Percentiles rank a stretch among this genome's conserved stretches.
phyloP scores from a whole-genome alignment of 2,329 filamentous ascomycete species.

The Paradendryphiella salina region DNA sequence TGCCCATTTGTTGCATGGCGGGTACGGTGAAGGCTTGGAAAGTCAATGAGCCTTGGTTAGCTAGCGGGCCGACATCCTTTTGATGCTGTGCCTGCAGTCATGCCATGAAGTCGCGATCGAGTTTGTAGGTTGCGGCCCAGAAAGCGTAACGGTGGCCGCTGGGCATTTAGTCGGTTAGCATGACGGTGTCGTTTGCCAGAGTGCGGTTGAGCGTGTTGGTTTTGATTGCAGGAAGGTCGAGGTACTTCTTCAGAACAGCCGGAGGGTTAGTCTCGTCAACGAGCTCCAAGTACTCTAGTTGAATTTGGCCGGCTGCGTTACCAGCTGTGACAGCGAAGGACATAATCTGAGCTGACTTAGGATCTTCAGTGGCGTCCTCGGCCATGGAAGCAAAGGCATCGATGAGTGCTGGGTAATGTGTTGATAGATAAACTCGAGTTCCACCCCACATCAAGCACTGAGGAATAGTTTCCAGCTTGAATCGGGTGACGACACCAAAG shows the following conservation, averaged over 20 bases:
- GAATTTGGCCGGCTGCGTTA: conserved; percentile 24
- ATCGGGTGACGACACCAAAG: conserved; percentile 41
- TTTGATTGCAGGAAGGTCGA: conserved; percentile 24
- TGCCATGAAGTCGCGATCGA: conserved; percentile 25
- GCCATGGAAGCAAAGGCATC: conserved; percentile 12
- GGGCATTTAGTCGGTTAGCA: conserved; percentile 42
- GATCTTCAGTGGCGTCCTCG: conserved; percentile 21
- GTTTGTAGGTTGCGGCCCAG: conserved; percentile 34
- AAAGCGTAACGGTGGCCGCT: conserved; percentile 31
- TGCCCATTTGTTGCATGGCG: conserved; percentile 27
- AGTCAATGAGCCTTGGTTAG: conserved; percentile 23
- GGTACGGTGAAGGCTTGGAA: conserved; percentile 32
- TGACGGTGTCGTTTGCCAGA: conserved; percentile 16
- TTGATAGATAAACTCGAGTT: conserved; percentile 13
- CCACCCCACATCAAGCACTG: conserved; percentile 16
- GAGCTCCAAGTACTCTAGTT: conserved; percentile 20
- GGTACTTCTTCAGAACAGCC: conserved; percentile 18
- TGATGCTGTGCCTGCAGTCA: conserved; percentile 21
- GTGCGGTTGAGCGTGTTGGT: conserved; percentile 24
- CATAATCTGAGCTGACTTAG: conserved; percentile 31
- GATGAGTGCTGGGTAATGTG: conserved; percentile 5
- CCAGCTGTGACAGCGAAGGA: conserved; percentile 7
- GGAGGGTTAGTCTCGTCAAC: conserved; percentile 30
- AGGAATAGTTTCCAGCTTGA: conserved; percentile 20
- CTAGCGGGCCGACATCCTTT: conserved; percentile 18